These are phyloP conservation scores for Leishmania amazonensis DNA, from an alignment of 208 protist genomes.

Conservation along the genomic window DNA sequence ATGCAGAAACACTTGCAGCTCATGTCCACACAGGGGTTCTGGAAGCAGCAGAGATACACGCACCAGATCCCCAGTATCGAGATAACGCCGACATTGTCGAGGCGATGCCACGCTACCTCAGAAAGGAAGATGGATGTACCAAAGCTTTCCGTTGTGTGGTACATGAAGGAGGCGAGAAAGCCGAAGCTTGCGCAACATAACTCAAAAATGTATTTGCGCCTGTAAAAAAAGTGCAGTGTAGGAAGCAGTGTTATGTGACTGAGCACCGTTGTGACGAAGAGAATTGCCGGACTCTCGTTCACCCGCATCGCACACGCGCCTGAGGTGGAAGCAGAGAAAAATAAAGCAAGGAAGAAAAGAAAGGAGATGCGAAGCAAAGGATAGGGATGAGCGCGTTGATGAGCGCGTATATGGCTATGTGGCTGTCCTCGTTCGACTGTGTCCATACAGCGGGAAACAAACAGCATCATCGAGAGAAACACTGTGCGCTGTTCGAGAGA, in stretches of 20 bases:
- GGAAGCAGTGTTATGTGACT: slow-evolving; percentile 72
- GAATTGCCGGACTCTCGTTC: slow-evolving; percentile 29
- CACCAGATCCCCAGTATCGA: slow-evolving; percentile 53
- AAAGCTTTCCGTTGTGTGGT: slow-evolving; percentile 71
- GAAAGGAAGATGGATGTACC: slow-evolving; percentile 51
- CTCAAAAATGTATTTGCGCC: slow-evolving; percentile 56
- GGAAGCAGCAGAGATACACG: slow-evolving; percentile 45
- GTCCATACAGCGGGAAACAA: too few species aligned
- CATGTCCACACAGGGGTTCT: slow-evolving; percentile 40
- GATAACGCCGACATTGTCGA: slow-evolving; percentile 77
- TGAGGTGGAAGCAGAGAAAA: too few species aligned
- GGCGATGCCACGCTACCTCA: slow-evolving; percentile 70
- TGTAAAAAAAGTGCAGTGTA: slow-evolving; percentile 44
- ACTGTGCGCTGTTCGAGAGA: background rate
- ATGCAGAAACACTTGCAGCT: slow-evolving; percentile 56
- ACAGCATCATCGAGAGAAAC: background rate
- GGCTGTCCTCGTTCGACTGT: background rate
- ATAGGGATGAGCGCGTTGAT: background rate
- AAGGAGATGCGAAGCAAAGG: background rate
- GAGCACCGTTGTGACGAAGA: slow-evolving; percentile 67
- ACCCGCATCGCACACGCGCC: slow-evolving; percentile 20
- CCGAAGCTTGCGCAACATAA: slow-evolving; percentile 50
- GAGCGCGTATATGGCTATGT: background rate
- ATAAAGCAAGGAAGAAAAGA: too few species aligned
- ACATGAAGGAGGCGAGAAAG: slow-evolving; percentile 71